Evolutionary conservation across 352 stramenopile genomes (phyloP).

Genomic region (Phytophthora lateralis): DNA sequence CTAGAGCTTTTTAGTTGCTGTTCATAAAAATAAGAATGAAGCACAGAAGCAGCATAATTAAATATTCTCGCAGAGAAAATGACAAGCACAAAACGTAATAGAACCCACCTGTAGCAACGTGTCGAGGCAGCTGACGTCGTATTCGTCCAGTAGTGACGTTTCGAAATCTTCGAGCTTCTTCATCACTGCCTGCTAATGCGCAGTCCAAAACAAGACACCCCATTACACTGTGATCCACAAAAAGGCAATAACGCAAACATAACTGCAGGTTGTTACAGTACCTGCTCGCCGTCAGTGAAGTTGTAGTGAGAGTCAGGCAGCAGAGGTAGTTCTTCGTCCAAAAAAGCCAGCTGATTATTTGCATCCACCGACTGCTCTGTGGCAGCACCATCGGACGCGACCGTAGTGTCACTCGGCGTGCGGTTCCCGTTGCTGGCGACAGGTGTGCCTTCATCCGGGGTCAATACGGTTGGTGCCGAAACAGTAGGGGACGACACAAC

Average conservation of each 20-base stretch:
- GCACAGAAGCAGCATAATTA: neutral
- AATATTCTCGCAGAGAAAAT: neutral
- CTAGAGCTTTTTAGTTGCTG: conserved; percentile 70
- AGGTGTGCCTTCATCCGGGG: conserved; percentile 4
- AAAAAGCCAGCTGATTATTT: conserved; percentile 58
- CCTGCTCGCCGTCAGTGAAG: conserved; percentile 81
- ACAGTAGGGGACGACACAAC: conserved; percentile 5
- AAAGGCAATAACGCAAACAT: conserved; percentile 9
- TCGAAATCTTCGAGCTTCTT: conserved; percentile 90
- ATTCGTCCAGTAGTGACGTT: conserved; percentile 85
- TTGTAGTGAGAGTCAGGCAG: conserved; percentile 71
- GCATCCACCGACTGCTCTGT: conserved; percentile 14
- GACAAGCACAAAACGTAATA: neutral
- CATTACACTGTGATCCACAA: conserved; percentile 30
- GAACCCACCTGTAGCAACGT: conserved; percentile 70
- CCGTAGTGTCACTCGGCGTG: conserved; percentile 1
- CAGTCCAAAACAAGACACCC: conserved; percentile 30
- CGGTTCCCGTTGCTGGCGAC: conserved; percentile 6
- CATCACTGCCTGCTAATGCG: conserved; percentile 81
- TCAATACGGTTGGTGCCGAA: conserved; percentile 14
- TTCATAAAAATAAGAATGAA: neutral
- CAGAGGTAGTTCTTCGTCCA: conserved; percentile 77
- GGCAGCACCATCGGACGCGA: conserved; percentile 6
- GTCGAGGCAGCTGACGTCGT: conserved; percentile 85
- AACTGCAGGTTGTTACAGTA: conserved; percentile 39